Conservation (phyloP, 2,329 filamentous ascomycete species). For the Pezicula radicicola region DNA sequence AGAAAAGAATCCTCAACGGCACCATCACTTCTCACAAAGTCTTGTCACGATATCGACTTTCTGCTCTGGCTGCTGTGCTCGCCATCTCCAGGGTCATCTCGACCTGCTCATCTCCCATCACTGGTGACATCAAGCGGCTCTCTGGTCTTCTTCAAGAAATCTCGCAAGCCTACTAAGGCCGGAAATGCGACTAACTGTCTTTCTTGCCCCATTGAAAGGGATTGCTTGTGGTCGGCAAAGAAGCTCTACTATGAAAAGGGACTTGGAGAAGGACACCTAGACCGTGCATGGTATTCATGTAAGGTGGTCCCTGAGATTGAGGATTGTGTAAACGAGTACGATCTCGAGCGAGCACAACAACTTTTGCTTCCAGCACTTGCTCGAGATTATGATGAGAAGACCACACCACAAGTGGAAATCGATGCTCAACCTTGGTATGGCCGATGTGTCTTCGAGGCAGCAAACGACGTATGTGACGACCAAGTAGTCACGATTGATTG, state of each 20-base stretch:
- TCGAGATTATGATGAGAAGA: neutral
- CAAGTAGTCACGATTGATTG: neutral
- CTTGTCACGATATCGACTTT: conserved; percentile 90
- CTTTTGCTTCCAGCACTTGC: neutral
- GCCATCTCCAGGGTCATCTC: conserved; percentile 31
- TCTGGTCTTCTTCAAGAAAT: conserved; percentile 73
- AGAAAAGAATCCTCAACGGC: conserved; percentile 70
- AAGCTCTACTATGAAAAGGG: conserved; percentile 59
- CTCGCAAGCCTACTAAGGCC: conserved; percentile 72
- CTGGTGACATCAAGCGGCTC: conserved; percentile 73
- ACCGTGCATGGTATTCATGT: neutral
- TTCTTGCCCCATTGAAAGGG: conserved; percentile 68
- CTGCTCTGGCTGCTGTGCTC: conserved; percentile 85
- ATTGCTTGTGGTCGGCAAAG: conserved; percentile 83
- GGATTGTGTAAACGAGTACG: conserved; percentile 20
- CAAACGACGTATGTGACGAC: neutral
- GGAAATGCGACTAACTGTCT: conserved; percentile 83
- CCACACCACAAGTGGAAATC: neutral
- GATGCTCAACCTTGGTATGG: neutral
- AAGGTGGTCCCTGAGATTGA: neutral
- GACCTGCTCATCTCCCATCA: conserved; percentile 67
- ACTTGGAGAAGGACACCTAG: neutral
- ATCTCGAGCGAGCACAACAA: neutral
- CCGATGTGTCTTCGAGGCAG: neutral
- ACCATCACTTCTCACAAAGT: conserved; percentile 83